These are phyloP conservation scores for Syzygium syzygioides DNA, from an alignment of 441 rosid genomes.

Conservation along the genomic window DNA sequence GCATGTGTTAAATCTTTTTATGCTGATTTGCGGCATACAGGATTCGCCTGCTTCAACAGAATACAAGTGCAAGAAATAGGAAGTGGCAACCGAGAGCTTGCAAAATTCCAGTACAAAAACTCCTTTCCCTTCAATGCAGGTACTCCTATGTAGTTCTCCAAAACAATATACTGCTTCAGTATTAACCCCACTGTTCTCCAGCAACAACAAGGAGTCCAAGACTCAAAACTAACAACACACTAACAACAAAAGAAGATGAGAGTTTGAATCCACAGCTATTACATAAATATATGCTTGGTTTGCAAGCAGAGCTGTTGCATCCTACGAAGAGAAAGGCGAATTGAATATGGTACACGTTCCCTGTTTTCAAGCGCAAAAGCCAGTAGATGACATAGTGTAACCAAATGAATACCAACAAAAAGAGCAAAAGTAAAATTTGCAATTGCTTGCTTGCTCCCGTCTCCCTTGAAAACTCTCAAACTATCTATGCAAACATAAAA, in stretches of 20 bases:
- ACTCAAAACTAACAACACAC: not conserved
- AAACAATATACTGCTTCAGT: not conserved
- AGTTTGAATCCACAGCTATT: not conserved
- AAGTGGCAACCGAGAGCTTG: not conserved
- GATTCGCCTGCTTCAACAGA: not conserved
- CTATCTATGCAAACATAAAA: not conserved
- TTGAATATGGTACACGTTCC: not conserved
- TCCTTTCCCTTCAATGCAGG: not conserved
- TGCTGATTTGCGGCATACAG: not conserved
- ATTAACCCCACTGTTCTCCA: not conserved
- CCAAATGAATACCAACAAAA: not conserved
- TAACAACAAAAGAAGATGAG: not conserved
- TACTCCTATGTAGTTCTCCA: not conserved
- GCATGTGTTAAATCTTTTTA: not conserved
- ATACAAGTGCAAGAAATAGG: not conserved
- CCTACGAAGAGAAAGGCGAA: not conserved
- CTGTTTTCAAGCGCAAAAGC: not conserved
- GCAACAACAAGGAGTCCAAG: not conserved
- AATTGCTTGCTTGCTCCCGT: not conserved
- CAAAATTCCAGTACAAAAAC: not conserved
- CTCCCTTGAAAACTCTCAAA: constrained; percentile 2
- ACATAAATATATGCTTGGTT: not conserved
- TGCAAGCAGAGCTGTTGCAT: not conserved
- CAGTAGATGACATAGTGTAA: not conserved
- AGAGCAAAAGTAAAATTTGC: not conserved